Evolutionary conservation across 2,329 filamentous ascomycete species (phyloP).

Genomic region (Achaetomium macrosporum): DNA sequence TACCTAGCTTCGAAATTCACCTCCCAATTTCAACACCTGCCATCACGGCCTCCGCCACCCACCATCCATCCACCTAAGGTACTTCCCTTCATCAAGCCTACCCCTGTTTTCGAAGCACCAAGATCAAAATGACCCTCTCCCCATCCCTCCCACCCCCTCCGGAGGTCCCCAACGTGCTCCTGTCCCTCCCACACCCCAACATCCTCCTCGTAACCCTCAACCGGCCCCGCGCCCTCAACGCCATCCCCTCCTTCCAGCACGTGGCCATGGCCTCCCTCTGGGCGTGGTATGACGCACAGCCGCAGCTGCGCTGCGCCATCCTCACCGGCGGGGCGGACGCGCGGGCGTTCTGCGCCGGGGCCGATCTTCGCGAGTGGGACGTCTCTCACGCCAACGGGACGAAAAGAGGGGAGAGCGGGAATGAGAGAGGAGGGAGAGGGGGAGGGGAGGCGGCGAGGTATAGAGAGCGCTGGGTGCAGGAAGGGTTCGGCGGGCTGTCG

Average conservation of each 20-base stretch:
- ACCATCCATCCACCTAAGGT: too few relatives aligned
- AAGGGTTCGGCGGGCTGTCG: constrained; percentile 61
- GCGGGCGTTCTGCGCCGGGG: constrained; percentile 62
- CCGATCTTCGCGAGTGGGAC: constrained; percentile 62
- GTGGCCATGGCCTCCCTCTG: constrained; percentile 40
- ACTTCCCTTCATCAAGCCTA: too few relatives aligned
- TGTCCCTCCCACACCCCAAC: constrained; percentile 46
- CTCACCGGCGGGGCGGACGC: constrained; percentile 58
- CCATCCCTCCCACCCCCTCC: constrained; percentile 13
- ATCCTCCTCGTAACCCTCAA: constrained; percentile 56
- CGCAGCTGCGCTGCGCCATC: constrained; percentile 54
- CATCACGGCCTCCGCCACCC: too few relatives aligned
- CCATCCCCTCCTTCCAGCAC: constrained; percentile 46
- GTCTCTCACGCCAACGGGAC: constrained; percentile 29
- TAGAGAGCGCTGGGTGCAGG: constrained; percentile 30
- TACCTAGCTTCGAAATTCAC: too few relatives aligned
- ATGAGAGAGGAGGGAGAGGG: background rate
- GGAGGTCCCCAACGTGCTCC: constrained; percentile 23
- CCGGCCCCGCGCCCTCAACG: constrained; percentile 53
- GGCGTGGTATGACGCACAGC: constrained; percentile 57
- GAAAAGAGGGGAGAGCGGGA: background rate
- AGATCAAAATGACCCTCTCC: constrained; percentile 16
- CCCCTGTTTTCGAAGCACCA: background rate
- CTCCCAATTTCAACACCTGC: too few relatives aligned
- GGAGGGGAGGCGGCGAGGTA: constrained; percentile 11